Evolutionary conservation across 257 asterid genomes (phyloP), one percentile per base, ranked within the genome.

Genomic region (Solanum habrochaites): DNA sequence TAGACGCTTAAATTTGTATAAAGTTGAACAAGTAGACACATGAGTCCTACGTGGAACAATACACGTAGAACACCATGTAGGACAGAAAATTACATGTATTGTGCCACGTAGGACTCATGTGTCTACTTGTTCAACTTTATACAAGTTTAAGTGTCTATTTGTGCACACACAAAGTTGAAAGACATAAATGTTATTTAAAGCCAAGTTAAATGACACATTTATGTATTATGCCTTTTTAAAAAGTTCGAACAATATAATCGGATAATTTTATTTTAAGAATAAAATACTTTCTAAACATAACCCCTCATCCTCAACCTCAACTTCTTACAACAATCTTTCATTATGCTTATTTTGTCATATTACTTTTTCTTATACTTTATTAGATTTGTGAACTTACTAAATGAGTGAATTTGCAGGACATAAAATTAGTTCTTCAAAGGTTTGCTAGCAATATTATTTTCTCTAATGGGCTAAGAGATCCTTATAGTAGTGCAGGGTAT

Each of bases 401-500:
- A 11, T 43, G 40, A 78, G n/a, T 16, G 64, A 35, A 58, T 60
- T 88, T 75, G 77, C 89, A 92, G 94, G 94, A 92, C 85, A 92
- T 92, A 72, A 92, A 89, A 85, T 86, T 92, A 88, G 75, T 88
- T 86, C 90, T 92, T 39, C 72, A 39, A 16, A 89, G 86, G 62
- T 92, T 87, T 75, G 94, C 82, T 2, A 92, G 94, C 90, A 90
- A 92, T 88, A 89, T 92, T 64, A 92, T 92, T 60, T 92, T 92
- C 91, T 92, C 94, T 32, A 92, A 92, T 86, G 94, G 94, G 27
- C 73, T 92, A 56, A 85, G 88, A 78, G 93, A 92, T 82, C 94
- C 94, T 21, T 92, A 90, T 35, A 92, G 94, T 23, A 88, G 88
- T 43, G 94, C 89, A 49, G 94, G 94, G 94, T 92, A 89, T 43